Base-by-base conservation (phyloP, 1,139 yeast genomes). In the Suhomyces kunorum region DNA sequence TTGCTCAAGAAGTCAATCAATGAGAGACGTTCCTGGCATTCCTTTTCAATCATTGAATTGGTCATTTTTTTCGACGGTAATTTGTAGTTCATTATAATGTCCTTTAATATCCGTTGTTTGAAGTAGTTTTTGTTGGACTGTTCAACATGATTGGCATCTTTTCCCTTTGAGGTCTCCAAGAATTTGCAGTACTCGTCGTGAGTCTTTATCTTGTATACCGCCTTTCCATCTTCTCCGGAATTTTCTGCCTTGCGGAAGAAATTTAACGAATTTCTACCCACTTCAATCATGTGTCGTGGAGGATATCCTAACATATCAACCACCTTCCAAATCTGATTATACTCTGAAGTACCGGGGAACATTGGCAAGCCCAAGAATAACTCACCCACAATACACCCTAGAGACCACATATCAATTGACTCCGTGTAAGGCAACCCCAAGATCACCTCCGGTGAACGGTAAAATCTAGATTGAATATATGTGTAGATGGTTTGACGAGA, bases 341-440 rank as follows among this genome's bases (percentile, higher is more conserved):
- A 92, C 61, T 92, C 98, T 0, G 96, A 87, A 4, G 90, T 78
- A 2, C 98, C 98, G 0, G 99, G 98, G 55, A 92, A 89, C 54
- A 92, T 74, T 1, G 99, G 99, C 42, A 92, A 71, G 0, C 99
- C 99, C 40, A 92, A 65, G 54, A 89, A 92, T 40, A 92, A 67
- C 59, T 92, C 99, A 1, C 96, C 97, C 25, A 90, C 84, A 39
- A 94, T 92, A 67, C 99, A 92, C 2, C 98, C 99, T 32, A 92
- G 69, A 2, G 98, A 89, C 99, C 99, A 92, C 90, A 92, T 89
- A 61, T 92, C 99, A 43, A 92, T 92, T 7, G 96, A 82, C 15
- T 95, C 82, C 0, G 96, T 86, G 54, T 85, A 86, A 5, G 96
- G 96, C 34, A 92, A 71, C 0, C 99, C 98, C 22, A 92, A 65